Base-by-base conservation (phyloP, 2,329 filamentous ascomycete species). In the Fusarium sp. region DNA sequence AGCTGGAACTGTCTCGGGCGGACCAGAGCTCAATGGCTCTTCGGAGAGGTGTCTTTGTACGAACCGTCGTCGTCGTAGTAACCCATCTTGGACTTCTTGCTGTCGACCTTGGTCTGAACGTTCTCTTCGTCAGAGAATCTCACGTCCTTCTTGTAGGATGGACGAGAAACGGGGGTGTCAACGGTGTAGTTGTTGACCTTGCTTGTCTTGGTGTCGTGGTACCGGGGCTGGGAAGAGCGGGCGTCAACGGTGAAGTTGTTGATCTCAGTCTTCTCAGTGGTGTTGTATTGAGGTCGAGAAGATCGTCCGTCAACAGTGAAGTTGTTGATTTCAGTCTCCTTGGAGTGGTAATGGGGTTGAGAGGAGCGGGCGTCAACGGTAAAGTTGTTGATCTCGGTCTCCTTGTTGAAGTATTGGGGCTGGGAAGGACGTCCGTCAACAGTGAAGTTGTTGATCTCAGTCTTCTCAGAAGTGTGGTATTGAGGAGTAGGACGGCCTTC, bases 1-100 rank as follows among this genome's bases (percentile, higher is more conserved):
- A 69, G 63, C 53, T 50, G 61, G 50, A 58, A 43, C 26, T 62
- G 52, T 45, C 24, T 50, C 9, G 28, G 13, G 7, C 35, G 28
- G n/a, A 22, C 19, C 5, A 8, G 34, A 35, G 45, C 38, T 43
- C 13, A 11, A 26, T 43, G 24, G 31, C 35, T 25, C 15, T 7
- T 12, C 8, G 5, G 6, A n/a, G 13, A n/a, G 8, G 6, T 31
- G 7, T 19, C 31, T 9, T 15, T 50, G 4, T 3, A 44, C 84
- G 77, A 76, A 87, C 84, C 83, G 70, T 84, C 80, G 65, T 87
- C 83, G 79, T 87, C 84, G 82, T 86, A 87, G 82, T 87, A 87
- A 78, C 84, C 85, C 85, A 88, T 88, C 77, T 84, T 86, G 78
- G 58, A 64, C 78, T 77, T 72, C 82, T 80, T 67, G 70, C 78